Percentiles rank a stretch among this genome's conserved stretches.
These are phyloP conservation scores for Lipomyces yamanashiensis DNA, from an alignment of 805 yeast species.

Conservation along the genomic window DNA sequence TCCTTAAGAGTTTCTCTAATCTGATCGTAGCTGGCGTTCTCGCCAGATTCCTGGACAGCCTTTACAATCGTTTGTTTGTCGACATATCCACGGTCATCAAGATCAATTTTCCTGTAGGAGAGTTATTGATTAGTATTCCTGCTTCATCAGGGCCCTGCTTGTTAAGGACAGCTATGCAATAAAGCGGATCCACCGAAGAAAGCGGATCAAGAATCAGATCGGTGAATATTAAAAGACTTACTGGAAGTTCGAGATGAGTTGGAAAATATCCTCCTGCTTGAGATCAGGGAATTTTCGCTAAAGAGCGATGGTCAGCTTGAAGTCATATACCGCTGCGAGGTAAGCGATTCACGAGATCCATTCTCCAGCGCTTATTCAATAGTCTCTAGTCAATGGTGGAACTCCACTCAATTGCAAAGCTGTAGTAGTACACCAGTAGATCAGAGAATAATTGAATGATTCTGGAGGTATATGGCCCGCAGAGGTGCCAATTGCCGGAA, in stretches of 20 bases:
- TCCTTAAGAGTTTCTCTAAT: slow-evolving; percentile 91
- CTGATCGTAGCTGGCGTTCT: slow-evolving; percentile 77
- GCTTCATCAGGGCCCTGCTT: no score
- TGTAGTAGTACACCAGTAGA: no score
- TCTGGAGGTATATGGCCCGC: not conserved
- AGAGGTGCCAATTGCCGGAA: not conserved
- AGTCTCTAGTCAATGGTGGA: no score
- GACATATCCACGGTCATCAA: slow-evolving; percentile 91
- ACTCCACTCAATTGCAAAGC: no score
- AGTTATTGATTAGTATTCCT: not conserved
- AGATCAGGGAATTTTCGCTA: slow-evolving; percentile 84
- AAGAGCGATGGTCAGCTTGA: slow-evolving; percentile 16
- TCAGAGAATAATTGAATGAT: no score
- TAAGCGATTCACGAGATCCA: no score
- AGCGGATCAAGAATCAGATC: not conserved
- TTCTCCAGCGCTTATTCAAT: no score
- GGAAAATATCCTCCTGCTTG: slow-evolving; percentile 84
- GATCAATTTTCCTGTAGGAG: slow-evolving; percentile 63
- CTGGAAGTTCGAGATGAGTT: slow-evolving; percentile 80
- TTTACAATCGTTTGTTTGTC: slow-evolving; percentile 91
- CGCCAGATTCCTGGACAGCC: slow-evolving; percentile 76
- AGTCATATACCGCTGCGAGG: no score
- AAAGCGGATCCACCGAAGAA: not conserved
- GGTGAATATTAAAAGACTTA: slow-evolving; percentile 31
- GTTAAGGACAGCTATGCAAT: no score